These are phyloP conservation scores for Lachnellula willkommii DNA, from an alignment of 2,329 filamentous ascomycete species.

Conservation along the genomic window DNA sequence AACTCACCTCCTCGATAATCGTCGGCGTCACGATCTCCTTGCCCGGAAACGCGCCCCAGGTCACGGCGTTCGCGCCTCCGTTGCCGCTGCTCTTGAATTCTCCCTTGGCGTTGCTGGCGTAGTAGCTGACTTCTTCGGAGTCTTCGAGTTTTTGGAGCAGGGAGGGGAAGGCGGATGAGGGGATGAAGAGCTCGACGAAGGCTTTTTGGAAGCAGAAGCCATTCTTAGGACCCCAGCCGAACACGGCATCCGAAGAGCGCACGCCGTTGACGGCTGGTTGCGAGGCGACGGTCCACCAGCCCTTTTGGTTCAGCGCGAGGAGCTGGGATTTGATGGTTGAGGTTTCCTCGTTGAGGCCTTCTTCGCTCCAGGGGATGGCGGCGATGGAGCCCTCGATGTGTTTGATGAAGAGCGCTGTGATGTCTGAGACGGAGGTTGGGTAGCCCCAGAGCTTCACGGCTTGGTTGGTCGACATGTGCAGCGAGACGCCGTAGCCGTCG, in stretches of 20 bases:
- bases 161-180: constrained; percentile 62
- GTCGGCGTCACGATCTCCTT: constrained; percentile 96
- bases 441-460: constrained; percentile 82
- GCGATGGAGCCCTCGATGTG: constrained; percentile 75
- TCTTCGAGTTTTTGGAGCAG: constrained; percentile 63
- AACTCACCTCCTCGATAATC: constrained; percentile 93
- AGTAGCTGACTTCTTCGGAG: constrained; percentile 72
- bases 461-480: constrained; percentile 82
- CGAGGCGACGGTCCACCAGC: constrained; percentile 95
- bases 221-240: constrained; percentile 88
- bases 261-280: constrained; percentile 91
- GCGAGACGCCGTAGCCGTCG: constrained; percentile 93
- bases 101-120: constrained; percentile 73
- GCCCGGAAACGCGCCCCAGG: constrained; percentile 91
- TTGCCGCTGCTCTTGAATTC: constrained; percentile 54
- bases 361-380: constrained; percentile 91
- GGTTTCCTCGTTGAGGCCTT: constrained; percentile 79
- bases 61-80: constrained; percentile 87
- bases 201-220: constrained; percentile 98
- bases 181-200: constrained; percentile 94
- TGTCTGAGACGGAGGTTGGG: constrained; percentile 64
- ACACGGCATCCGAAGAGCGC: constrained; percentile 67
- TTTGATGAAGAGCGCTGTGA: constrained; percentile 72
- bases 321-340: constrained; percentile 72
- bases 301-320: constrained; percentile 67